A percentile compares a stretch with the other conserved stretches of the same genome.
Evolutionary conservation across 1,139 yeast genomes (phyloP).

Genomic region (Yamadazyma epiphylla): DNA sequence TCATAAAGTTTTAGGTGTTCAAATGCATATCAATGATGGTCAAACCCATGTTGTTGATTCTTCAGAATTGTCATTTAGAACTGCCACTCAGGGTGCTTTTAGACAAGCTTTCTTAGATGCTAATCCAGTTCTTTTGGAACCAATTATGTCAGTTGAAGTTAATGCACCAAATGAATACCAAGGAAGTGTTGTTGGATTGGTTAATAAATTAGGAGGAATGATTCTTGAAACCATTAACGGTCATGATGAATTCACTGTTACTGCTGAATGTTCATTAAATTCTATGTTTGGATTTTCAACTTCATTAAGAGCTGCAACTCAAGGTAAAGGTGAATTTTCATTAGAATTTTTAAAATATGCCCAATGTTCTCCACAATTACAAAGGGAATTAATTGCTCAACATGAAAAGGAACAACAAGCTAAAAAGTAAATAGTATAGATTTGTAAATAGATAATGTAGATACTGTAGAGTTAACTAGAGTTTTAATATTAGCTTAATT

Average conservation of each 20-base stretch:
- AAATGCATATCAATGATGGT: constrained; percentile 95
- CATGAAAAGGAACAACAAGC: constrained; percentile 43
- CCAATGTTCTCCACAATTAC: constrained; percentile 88
- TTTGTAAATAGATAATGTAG: constrained; percentile 2
- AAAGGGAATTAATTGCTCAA: constrained; percentile 84
- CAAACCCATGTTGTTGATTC: constrained; percentile 97
- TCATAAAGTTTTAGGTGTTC: constrained; percentile 86
- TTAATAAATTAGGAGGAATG: constrained; percentile 90
- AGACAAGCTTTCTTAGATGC: constrained; percentile 83
- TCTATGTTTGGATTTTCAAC: constrained; percentile 97
- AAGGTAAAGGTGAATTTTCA: constrained; percentile 98
- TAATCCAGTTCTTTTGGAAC: constrained; percentile 87
- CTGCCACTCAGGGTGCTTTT: constrained; percentile 91
- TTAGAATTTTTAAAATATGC: constrained; percentile 91
- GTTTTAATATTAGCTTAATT: background rate
- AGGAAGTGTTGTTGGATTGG: constrained; percentile 84
- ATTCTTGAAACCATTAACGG: constrained; percentile 93
- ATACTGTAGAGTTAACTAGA: constrained; percentile 1
- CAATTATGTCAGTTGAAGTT: constrained; percentile 89
- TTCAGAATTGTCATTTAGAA: constrained; percentile 89
- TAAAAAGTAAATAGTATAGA: constrained; percentile 16
- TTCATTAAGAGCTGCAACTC: constrained; percentile 91
- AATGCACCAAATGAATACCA: constrained; percentile 97
- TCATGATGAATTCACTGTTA: constrained; percentile 88
- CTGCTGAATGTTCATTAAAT: constrained; percentile 93